Evolutionary conservation across 805 yeast genomes (phyloP).

Genomic region (Pichia exigua): DNA sequence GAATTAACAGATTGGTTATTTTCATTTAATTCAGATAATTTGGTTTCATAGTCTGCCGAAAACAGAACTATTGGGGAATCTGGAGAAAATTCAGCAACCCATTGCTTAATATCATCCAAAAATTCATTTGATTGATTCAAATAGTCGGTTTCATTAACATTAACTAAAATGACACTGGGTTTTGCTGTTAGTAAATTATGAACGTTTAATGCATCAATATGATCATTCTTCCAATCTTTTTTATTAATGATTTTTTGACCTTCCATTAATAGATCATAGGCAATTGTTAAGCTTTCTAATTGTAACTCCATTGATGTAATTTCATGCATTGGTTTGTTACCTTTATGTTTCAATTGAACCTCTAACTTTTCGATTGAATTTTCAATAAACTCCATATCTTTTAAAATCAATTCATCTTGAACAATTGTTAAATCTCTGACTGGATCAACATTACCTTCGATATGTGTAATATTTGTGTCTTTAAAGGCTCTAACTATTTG

Average conservation of each 20-base stretch:
- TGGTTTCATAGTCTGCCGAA: constrained; percentile 28
- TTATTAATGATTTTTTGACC: constrained; percentile 82
- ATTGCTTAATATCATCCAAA: constrained; percentile 70
- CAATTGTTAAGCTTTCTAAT: constrained; percentile 66
- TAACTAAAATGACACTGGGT: constrained; percentile 87
- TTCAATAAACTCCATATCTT: constrained; percentile 66
- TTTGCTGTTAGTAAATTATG: constrained; percentile 90
- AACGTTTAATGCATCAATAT: constrained; percentile 81
- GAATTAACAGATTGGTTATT: neutral
- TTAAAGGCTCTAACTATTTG: constrained; percentile 62
- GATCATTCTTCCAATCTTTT: constrained; percentile 80
- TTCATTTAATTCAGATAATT: constrained; percentile 12
- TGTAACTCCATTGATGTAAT: constrained; percentile 73
- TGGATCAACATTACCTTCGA: constrained; percentile 58
- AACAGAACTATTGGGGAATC: constrained; percentile 41
- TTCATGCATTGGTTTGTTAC: constrained; percentile 67
- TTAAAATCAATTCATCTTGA: constrained; percentile 54
- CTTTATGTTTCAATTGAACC: constrained; percentile 68
- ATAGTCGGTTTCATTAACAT: constrained; percentile 84
- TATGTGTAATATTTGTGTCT: constrained; percentile 59
- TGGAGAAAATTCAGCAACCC: constrained; percentile 85
- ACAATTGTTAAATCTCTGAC: constrained; percentile 56
- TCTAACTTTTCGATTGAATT: constrained; percentile 54
- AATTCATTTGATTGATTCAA: constrained; percentile 84
- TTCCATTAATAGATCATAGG: constrained; percentile 68